A percentile compares a stretch with the other conserved stretches of the same genome.
phyloP scores from a whole-genome alignment of 2,329 filamentous ascomycete species.

The Aspergillus aculeatus region DNA sequence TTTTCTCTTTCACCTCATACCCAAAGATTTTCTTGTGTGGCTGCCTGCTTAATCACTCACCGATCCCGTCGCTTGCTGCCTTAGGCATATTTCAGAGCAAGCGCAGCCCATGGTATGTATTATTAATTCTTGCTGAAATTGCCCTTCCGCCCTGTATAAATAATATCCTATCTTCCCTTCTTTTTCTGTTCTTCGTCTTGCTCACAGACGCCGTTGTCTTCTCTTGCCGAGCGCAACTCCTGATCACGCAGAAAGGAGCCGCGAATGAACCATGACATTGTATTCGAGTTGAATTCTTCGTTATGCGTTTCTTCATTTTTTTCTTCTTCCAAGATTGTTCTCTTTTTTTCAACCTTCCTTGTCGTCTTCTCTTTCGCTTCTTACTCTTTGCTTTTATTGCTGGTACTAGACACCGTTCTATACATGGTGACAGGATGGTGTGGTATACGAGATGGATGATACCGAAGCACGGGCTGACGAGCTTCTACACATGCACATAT shows the following conservation, averaged over 20 bases:
- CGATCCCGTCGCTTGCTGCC: slow-evolving; percentile 2
- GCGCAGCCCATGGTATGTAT: slow-evolving; percentile 17
- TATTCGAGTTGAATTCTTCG: background rate
- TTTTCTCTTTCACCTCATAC: slow-evolving; percentile 1
- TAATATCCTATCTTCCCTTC: slow-evolving; percentile 15
- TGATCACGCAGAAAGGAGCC: background rate
- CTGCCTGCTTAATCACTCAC: slow-evolving; percentile 11
- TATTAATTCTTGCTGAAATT: slow-evolving; percentile 13
- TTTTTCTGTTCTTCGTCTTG: slow-evolving; percentile 2
- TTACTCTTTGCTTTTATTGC: slow-evolving; percentile 2
- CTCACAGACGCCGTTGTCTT: background rate
- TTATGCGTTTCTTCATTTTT: background rate
- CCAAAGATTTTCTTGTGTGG: background rate
- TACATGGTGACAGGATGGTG: slow-evolving; percentile 12
- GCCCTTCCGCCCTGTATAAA: slow-evolving; percentile 14
- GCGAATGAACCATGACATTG: slow-evolving; percentile 4
- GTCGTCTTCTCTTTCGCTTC: slow-evolving; percentile 1
- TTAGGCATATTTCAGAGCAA: slow-evolving; percentile 1
- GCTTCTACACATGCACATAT: slow-evolving; percentile 6
- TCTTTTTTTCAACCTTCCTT: slow-evolving; percentile 1
- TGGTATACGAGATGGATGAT: slow-evolving; percentile 14
- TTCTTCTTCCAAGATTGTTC: background rate
- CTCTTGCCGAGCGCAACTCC: background rate
- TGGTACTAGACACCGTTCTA: slow-evolving; percentile 8
- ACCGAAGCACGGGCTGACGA: slow-evolving; percentile 1